Conservation (phyloP, 2,329 filamentous ascomycete species). For the Torrubiellomyces zombiae region DNA sequence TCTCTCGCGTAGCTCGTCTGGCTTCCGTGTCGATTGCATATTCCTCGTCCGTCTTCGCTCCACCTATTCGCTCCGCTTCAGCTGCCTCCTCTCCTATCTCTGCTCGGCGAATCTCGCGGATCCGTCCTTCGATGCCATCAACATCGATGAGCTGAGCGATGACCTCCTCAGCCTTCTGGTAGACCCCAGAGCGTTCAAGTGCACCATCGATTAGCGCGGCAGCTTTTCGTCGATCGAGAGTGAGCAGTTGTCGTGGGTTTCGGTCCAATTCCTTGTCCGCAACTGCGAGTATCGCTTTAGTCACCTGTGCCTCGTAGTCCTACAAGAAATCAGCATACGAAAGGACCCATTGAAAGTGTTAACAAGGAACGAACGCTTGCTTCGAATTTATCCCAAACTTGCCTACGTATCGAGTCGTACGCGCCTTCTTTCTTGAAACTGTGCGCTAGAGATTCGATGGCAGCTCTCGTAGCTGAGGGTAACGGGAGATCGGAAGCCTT, state of each 20-base stretch:
- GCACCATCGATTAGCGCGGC: slow-evolving; percentile 63
- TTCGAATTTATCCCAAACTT: slow-evolving; percentile 60
- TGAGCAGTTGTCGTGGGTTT: slow-evolving; percentile 54
- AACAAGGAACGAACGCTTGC: slow-evolving; percentile 43
- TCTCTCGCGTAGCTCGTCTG: slow-evolving; percentile 43
- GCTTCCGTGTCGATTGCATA: slow-evolving; percentile 51
- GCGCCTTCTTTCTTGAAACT: slow-evolving; percentile 77
- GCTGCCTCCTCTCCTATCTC: slow-evolving; percentile 58
- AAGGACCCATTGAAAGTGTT: not conserved
- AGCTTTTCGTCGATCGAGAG: slow-evolving; percentile 57
- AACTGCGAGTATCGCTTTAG: slow-evolving; percentile 49
- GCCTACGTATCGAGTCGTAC: slow-evolving; percentile 62
- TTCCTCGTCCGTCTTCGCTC: slow-evolving; percentile 56
- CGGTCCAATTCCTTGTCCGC: slow-evolving; percentile 60
- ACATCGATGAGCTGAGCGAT: slow-evolving; percentile 54
- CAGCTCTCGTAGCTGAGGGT: slow-evolving; percentile 52
- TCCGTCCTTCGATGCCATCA: slow-evolving; percentile 47
- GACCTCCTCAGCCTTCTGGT: slow-evolving; percentile 51
- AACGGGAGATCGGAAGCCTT: slow-evolving; percentile 63
- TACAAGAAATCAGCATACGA: slow-evolving; percentile 15
- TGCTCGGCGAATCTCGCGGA: slow-evolving; percentile 48
- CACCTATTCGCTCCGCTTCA: slow-evolving; percentile 44
- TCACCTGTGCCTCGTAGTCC: slow-evolving; percentile 54
- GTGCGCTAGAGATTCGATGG: slow-evolving; percentile 61
- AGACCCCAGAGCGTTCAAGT: slow-evolving; percentile 59